Evolutionary conservation across 768 basidiomycete genomes (phyloP).

Genomic region (Mycena filopes): DNA sequence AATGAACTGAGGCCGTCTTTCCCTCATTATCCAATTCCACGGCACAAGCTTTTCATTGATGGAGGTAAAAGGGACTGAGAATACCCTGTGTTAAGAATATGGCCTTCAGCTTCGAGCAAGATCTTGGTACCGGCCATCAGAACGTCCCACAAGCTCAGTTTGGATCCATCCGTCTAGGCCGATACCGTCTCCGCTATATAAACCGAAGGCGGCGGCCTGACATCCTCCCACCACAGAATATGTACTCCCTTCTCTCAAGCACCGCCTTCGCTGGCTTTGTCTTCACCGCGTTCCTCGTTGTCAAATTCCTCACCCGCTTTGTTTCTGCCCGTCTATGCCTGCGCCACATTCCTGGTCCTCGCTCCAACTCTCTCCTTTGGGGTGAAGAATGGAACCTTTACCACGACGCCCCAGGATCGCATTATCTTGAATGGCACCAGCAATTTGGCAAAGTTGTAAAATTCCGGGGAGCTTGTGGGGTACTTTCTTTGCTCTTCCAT

Average conservation of each 20-base stretch:
- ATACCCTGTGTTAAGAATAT: no score
- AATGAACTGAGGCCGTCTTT: background rate
- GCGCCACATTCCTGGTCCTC: conserved; percentile 63
- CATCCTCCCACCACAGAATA: background rate
- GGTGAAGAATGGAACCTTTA: conserved; percentile 71
- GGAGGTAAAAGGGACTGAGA: background rate
- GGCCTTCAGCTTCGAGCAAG: background rate
- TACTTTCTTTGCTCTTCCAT: conserved; percentile 37
- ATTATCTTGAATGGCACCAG: conserved; percentile 63
- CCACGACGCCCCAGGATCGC: conserved; percentile 59
- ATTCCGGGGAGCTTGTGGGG: conserved; percentile 68
- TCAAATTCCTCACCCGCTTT: conserved; percentile 48
- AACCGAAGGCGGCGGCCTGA: background rate
- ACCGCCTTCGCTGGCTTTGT: conserved; percentile 1
- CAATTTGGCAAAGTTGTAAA: conserved; percentile 64
- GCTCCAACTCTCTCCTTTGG: conserved; percentile 62
- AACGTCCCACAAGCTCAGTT: conserved; percentile 11
- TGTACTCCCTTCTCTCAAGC: conserved; percentile 6
- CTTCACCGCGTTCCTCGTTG: conserved; percentile 42
- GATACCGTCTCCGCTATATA: conserved; percentile 12
- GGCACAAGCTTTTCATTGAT: conserved; percentile 5
- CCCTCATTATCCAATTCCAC: conserved; percentile 11
- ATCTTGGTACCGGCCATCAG: conserved; percentile 19
- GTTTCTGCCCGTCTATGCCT: conserved; percentile 47
- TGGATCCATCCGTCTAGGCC: conserved; percentile 1